Evolutionary conservation across 495 filamentous ascomycete genomes (phyloP), one percentile per base, ranked within the genome.

Genomic region (Penicillium steckii): DNA sequence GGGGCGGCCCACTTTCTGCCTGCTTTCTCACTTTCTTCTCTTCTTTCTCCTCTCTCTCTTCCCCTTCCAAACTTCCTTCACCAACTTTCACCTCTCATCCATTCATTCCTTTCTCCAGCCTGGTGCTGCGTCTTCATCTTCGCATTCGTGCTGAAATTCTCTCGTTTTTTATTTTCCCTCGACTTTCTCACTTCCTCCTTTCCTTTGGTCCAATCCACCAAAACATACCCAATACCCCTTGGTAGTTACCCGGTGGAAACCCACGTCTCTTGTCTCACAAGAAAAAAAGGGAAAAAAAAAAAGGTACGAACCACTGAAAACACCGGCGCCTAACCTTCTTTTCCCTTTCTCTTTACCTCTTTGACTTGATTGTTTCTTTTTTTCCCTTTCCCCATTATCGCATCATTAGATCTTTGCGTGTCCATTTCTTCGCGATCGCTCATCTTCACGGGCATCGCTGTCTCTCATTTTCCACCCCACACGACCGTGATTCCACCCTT

Each of bases 61-160:
- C 24, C 45, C 55, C 51, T 35, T 46, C 38, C 44, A 51, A 23
- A 49, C 32, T 40, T 46, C 46, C 52, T 51, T 56, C 52, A 53
- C 33, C 49, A 46, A 60, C 26, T 49, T 52, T 45, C 22, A 25
- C 19, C 42, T 66, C 21, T 8, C 17, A 42, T 26, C 24, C 22
- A 26, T 26, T 44, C 46, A 32, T 59, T 60, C 53, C 35, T 49
- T 57, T 54, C 48, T 60, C 50, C 53, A 53, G 57, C 54, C 57
- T 61, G 58, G 58, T 48, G 58, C 58, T 61, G 56, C 21, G 48
- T 57, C 48, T 43, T 56, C 40, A 22, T 48, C 38, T 46, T 67
- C 53, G 40, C 41, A n/a, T 9, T 23, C 29, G 8, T 8, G 18
- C 19, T 19, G 8, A 18, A 8, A 41, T 21, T 23, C 38, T 23